Evolutionary conservation across 257 asterid genomes (phyloP).

Genomic region (Echites panduratus): DNA sequence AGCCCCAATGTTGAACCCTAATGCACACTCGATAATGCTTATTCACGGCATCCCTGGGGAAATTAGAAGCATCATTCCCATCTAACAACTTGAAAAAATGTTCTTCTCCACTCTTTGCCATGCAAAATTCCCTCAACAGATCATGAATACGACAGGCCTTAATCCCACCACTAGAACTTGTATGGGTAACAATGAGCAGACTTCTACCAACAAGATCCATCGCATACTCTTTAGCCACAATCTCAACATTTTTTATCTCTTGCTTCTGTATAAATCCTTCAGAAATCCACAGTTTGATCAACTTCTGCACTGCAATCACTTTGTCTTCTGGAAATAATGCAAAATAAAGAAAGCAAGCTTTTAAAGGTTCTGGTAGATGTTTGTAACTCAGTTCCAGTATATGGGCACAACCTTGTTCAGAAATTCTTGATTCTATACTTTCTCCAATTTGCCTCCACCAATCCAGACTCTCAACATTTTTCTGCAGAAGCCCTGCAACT

Average conservation of each 20-base stretch:
- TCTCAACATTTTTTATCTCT: neutral
- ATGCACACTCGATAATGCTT: constrained; percentile 1
- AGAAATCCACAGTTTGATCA: constrained; percentile 2
- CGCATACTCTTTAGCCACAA: neutral
- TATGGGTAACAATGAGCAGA: neutral
- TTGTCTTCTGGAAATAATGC: neutral
- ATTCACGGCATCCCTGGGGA: neutral
- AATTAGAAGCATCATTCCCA: neutral
- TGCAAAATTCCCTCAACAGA: neutral
- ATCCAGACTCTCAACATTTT: neutral
- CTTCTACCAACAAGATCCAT: constrained; percentile 1
- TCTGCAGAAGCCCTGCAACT: neutral
- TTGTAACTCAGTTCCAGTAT: neutral
- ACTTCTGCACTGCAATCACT: neutral
- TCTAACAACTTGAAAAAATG: neutral
- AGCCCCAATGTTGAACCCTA: neutral
- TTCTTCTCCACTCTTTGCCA: neutral
- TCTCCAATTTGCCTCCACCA: constrained; percentile 4
- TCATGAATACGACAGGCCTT: neutral
- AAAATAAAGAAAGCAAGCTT: constrained; percentile 12
- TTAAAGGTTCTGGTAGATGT: neutral
- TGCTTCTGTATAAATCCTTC: constrained; percentile 4
- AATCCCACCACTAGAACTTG: constrained; percentile 1
- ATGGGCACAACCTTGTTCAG: neutral
- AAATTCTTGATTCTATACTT: neutral